Evolutionary conservation across 1,139 yeast species (phyloP), one percentile per base, ranked within the genome.

Genomic region (Geotrichum aggregatum): DNA sequence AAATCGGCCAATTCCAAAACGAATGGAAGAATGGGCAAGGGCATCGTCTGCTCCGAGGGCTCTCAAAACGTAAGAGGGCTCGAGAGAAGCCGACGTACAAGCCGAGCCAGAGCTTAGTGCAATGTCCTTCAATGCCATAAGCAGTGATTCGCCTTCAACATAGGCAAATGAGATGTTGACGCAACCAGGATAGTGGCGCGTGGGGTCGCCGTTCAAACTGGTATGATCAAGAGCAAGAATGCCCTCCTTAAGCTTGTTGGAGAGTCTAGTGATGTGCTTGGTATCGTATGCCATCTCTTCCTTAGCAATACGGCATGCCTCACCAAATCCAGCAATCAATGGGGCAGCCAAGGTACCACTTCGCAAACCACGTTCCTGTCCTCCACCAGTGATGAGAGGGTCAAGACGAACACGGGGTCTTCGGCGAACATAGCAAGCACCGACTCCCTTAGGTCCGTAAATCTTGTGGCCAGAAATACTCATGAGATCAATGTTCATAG

Each of bases 41-140:
- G 98, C 98, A 67, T 92, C 99, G 69, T 92, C 98, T 21, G 96
- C 96, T 50, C 99, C 99, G 50, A 92, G 76, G 0, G 98, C 98
- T 63, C 92, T 95, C 64, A 92, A 77, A 38, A 92, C 99, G 64
- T 92, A 92, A 1, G 96, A 87, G 26, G 99, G 99, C 71, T 92
- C 99, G 64, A 92, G 78, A 6, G 98, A 91, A 0, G 98, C 98
- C 34, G 98, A 91, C 5, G 99, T 92, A 76, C 99, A 92, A 2
- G 98, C 98, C n/a, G 97, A 88, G 21, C 42, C 42, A n/a, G 96
- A 87, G 57, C 95, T 85, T 60, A 92, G 78, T 0, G 98, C 98
- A 66, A 92, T 88, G 68, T 92, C 98, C 56, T 92, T 91, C 66
- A 92, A 79, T 1, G 98, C 98, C 99, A 92, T 92, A 63, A 92